These are phyloP conservation scores for Ustilago trichophora DNA, from an alignment of 1,284 basidiomycete species.

Conservation along the genomic window DNA sequence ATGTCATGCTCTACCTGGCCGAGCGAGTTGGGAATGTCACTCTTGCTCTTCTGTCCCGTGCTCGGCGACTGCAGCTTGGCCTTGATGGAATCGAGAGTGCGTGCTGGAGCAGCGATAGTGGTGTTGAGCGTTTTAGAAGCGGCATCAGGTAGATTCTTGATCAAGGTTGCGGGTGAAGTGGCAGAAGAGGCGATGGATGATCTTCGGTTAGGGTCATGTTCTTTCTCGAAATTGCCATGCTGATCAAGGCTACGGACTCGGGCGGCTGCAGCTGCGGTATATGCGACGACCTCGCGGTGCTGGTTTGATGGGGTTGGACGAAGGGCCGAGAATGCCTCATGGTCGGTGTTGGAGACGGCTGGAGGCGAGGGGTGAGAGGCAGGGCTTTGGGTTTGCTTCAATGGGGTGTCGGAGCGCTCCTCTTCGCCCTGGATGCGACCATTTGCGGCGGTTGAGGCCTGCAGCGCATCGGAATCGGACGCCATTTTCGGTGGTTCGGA, in stretches of 20 bases:
- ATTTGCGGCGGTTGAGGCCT: too few species aligned
- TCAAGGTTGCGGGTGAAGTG: slow-evolving; percentile 7
- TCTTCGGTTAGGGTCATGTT: slow-evolving; percentile 10
- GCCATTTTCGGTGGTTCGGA: slow-evolving; percentile 20
- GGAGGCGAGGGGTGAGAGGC: slow-evolving; percentile 5
- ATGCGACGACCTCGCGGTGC: slow-evolving; percentile 9
- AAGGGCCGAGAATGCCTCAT: slow-evolving; percentile 16
- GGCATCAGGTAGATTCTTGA: slow-evolving; percentile 28
- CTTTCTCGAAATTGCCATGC: slow-evolving; percentile 13
- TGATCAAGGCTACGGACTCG: slow-evolving; percentile 12
- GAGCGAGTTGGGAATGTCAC: slow-evolving; percentile 21
- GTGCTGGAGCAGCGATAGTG: slow-evolving; percentile 17
- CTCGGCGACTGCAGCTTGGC: slow-evolving; percentile 25
- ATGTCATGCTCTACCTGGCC: slow-evolving; percentile 19
- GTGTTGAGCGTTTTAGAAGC: slow-evolving; percentile 15
- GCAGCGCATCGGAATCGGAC: neutral
- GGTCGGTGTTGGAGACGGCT: neutral
- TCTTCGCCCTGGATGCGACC: too few species aligned
- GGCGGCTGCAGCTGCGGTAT: slow-evolving; percentile 26
- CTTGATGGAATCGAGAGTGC: slow-evolving; percentile 33
- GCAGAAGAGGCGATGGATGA: slow-evolving; percentile 2
- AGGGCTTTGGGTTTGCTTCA: neutral
- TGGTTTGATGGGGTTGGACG: slow-evolving; percentile 5
- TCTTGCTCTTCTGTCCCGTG: slow-evolving; percentile 33
- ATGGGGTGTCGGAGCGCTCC: too few species aligned